These are phyloP conservation scores for Jaminaea rosea DNA, from an alignment of 1,284 basidiomycete genomes.

Conservation along the genomic window DNA sequence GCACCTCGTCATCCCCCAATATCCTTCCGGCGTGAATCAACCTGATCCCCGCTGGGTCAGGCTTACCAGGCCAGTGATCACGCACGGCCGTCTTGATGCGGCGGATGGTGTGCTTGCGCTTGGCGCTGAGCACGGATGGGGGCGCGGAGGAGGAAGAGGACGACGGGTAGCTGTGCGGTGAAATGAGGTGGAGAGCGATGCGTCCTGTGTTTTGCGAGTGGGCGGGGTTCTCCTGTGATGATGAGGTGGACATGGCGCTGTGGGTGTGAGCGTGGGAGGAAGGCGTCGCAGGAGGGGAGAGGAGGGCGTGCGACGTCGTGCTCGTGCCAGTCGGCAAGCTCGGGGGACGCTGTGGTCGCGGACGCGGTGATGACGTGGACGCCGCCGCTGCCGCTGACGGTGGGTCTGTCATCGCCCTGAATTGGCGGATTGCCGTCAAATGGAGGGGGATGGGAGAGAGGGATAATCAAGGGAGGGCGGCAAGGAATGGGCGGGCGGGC, in stretches of 20 bases:
- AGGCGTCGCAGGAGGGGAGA: no score
- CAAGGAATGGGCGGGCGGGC: no score
- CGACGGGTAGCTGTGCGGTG: neutral
- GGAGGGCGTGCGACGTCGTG: no score
- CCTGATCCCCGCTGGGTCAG: conserved; percentile 23
- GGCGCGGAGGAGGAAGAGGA: neutral
- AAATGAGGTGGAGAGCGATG: neutral
- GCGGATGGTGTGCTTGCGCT: conserved; percentile 16
- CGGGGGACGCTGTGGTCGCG: no score
- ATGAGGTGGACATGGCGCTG: neutral
- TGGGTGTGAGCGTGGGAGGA: neutral
- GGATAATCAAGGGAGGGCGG: no score
- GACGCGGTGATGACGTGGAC: no score
- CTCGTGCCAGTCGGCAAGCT: no score
- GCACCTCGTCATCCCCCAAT: conserved; percentile 15
- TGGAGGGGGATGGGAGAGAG: no score
- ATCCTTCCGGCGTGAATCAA: conserved; percentile 31
- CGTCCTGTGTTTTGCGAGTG: no score
- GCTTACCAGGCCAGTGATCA: conserved; percentile 18
- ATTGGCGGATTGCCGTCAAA: no score
- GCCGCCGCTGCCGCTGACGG: no score
- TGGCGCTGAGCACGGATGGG: neutral
- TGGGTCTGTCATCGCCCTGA: no score
- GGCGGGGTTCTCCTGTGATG: neutral
- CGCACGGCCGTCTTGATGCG: conserved; percentile 1